Evolutionary conservation across 257 asterid genomes (phyloP), one percentile per base, ranked within the genome.

Genomic region (Nicotiana undulata): DNA sequence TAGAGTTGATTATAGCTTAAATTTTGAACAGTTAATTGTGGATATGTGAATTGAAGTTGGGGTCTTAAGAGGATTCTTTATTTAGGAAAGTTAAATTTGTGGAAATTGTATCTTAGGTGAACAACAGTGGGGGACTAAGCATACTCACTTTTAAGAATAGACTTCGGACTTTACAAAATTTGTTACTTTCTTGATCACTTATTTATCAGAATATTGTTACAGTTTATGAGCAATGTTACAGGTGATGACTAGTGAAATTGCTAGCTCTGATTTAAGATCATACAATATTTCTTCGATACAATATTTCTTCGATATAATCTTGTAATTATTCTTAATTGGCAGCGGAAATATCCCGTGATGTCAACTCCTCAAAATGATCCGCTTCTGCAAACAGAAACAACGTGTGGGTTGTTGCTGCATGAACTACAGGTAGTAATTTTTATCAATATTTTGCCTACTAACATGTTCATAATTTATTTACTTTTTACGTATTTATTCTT

Each of bases 381-480:
- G 17, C 87, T 88, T 64, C 70, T 78, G 49, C 91, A 87, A 84
- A 83, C 82, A 89, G 99, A 91, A 83, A 90, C 98, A 74, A 90
- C 97, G 18, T 90, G 98, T 46, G 98, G 93, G 76, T 82, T 98
- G 78, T 93, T 95, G 75, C 91, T 95, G 40, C 65, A 88, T 82
- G 98, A 95, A 83, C 83, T 95, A 81, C 96, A 94, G 98, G 98
- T 94, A 81, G 77, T 70, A 67, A 70, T 22, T 68, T 29, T 56
- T 68, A 63, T 46, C 24, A 24, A 49, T 72, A 72, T 49, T 24
- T 24, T 72, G 60, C 37, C 60, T 7, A 13, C 4, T 72, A 72
- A 22, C 61, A 22, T 49, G 37, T 72, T 72, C 59, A 22, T 22
- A 72, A 24, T 24, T 46, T 46, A 46, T 22, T 46, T 72, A 46